Evolutionary conservation across 140 eudicot genomes (phyloP).

Genomic region (Bidens hawaiensis): DNA sequence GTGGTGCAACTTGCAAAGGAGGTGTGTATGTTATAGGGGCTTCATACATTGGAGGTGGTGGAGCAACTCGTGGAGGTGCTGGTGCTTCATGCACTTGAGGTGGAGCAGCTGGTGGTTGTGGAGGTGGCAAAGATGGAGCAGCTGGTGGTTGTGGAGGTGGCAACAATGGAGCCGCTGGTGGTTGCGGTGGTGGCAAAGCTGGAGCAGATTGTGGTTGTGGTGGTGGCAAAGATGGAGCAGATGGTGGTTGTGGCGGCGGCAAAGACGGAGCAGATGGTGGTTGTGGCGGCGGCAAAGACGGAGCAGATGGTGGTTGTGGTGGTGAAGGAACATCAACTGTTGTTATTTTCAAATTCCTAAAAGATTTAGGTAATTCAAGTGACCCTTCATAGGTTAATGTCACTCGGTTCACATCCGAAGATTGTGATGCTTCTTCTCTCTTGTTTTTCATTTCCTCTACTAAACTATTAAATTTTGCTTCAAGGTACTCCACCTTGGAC

Average conservation of each 20-base stretch:
- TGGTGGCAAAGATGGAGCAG: conserved; percentile 14
- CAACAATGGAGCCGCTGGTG: conserved; percentile 4
- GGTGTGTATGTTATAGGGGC: conserved; percentile 9
- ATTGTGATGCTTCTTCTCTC: no score
- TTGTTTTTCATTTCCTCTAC: conserved; percentile 12
- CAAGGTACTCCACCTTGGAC: conserved; percentile 10
- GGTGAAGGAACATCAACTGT: conserved; percentile 17
- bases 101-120: conserved; percentile 15
- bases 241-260: no score
- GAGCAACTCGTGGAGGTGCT: conserved; percentile 1
- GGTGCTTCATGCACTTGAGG: conserved; percentile 4
- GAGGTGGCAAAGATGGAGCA: conserved; percentile 2
- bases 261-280: conserved; percentile 14
- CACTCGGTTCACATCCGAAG: conserved; percentile 27
- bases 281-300: conserved; percentile 5
- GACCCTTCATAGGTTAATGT: conserved; percentile 22
- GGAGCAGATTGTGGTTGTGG: neutral
- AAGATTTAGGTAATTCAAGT: conserved; percentile 18
- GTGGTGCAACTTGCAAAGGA: neutral
- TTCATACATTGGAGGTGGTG: conserved; percentile 31
- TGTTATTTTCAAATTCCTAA: conserved; percentile 18
- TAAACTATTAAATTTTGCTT: conserved; percentile 17
- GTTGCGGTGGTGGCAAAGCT: conserved; percentile 15
- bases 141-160: conserved; percentile 6
- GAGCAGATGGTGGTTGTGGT: conserved; percentile 13